phyloP scores from a whole-genome alignment of 352 stramenopile genomes.

The Hyaloperonospora brassicae region DNA sequence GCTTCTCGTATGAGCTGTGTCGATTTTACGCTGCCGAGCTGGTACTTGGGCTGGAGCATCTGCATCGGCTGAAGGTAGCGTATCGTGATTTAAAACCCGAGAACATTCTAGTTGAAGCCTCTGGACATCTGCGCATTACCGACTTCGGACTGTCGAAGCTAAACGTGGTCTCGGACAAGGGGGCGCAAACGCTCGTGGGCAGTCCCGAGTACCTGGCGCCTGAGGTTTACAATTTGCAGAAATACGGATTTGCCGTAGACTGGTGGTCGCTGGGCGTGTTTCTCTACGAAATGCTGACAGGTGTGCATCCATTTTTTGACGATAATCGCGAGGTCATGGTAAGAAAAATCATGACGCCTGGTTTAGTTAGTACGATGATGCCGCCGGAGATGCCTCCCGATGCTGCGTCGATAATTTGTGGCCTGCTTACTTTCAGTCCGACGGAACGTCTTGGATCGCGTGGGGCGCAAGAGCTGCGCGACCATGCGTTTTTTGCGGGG shows the following conservation, averaged over 20 bases:
- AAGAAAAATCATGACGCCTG: slow-evolving; percentile 81
- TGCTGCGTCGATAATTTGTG: slow-evolving; percentile 61
- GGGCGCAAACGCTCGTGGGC: slow-evolving; percentile 62
- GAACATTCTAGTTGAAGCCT: slow-evolving; percentile 86
- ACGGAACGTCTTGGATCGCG: slow-evolving; percentile 50
- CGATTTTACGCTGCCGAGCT: slow-evolving; percentile 96
- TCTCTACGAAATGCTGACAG: slow-evolving; percentile 88
- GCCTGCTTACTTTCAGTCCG: slow-evolving; percentile 72
- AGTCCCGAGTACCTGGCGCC: slow-evolving; percentile 88
- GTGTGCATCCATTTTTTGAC: slow-evolving; percentile 83
- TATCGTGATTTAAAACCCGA: slow-evolving; percentile 97
- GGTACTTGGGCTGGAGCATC: slow-evolving; percentile 89
- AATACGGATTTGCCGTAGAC: slow-evolving; percentile 83
- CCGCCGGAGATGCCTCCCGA: slow-evolving; percentile 57
- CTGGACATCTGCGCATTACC: slow-evolving; percentile 93
- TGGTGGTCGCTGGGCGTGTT: slow-evolving; percentile 90
- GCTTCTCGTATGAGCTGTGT: slow-evolving; percentile 56
- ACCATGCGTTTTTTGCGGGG: slow-evolving; percentile 79
- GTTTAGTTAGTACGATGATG: slow-evolving; percentile 50
- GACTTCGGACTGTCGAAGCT: slow-evolving; percentile 91
- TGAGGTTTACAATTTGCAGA: slow-evolving; percentile 68
- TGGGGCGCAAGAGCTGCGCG: slow-evolving; percentile 59
- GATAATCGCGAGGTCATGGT: slow-evolving; percentile 80
- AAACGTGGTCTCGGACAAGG: slow-evolving; percentile 62
- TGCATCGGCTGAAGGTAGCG: slow-evolving; percentile 92